These are phyloP conservation scores for Dactylella cylindrospora DNA, from an alignment of 2,329 filamentous ascomycete species.

Conservation along the genomic window DNA sequence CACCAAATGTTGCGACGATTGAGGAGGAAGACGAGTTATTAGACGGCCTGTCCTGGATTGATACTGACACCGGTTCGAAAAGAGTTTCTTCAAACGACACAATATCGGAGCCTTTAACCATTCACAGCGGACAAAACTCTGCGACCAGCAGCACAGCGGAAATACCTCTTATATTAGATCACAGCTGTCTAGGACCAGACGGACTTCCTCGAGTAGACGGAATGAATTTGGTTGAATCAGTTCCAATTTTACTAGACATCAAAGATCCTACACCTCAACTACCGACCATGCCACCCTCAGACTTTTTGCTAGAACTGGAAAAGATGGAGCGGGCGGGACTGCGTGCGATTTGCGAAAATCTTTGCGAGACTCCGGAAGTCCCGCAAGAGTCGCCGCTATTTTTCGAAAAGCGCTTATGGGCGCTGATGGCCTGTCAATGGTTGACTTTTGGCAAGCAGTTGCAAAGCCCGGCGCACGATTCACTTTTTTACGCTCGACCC, in stretches of 20 bases:
- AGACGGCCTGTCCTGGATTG: slow-evolving; percentile 39
- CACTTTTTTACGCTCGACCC: slow-evolving; percentile 26
- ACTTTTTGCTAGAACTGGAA: slow-evolving; percentile 25
- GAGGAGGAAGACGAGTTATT: slow-evolving; percentile 41
- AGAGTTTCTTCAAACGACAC: slow-evolving; percentile 42
- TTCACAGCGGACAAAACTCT: slow-evolving; percentile 39
- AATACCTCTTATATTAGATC: slow-evolving; percentile 40
- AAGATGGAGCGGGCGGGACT: slow-evolving; percentile 35
- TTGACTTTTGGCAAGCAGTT: slow-evolving; percentile 44
- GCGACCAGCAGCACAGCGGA: slow-evolving; percentile 38
- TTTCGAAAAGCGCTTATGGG: slow-evolving; percentile 43
- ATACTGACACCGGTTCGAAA: slow-evolving; percentile 39
- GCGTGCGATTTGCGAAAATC: slow-evolving; percentile 33
- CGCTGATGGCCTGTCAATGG: slow-evolving; percentile 42
- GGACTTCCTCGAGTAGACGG: slow-evolving; percentile 37
- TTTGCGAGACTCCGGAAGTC: slow-evolving; percentile 28
- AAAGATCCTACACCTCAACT: slow-evolving; percentile 12
- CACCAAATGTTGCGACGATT: slow-evolving; percentile 14
- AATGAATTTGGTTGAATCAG: slow-evolving; percentile 23
- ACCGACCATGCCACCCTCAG: slow-evolving; percentile 21
- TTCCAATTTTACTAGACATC: slow-evolving; percentile 35
- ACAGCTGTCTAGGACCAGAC: slow-evolving; percentile 30
- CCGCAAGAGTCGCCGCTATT: slow-evolving; percentile 29
- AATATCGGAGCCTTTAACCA: slow-evolving; percentile 42
- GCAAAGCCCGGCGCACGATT: slow-evolving; percentile 44